These are phyloP conservation scores for Phytophthora agathidicida DNA, from an alignment of 352 stramenopile species.

Conservation along the genomic window DNA sequence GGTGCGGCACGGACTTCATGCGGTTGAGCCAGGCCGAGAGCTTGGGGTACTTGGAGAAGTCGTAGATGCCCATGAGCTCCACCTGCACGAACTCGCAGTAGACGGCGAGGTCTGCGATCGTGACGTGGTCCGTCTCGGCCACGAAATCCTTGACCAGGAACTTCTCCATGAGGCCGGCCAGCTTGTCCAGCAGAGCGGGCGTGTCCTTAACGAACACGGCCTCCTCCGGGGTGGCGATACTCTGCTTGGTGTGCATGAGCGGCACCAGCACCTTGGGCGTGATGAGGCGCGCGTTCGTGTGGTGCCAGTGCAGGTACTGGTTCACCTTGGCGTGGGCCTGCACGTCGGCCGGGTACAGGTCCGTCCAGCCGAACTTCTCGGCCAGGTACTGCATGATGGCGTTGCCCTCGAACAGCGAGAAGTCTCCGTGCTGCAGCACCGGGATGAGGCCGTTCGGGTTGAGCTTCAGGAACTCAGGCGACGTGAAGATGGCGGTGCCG, in stretches of 20 bases:
- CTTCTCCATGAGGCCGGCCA: constrained; percentile 51
- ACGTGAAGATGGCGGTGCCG: constrained; percentile 36
- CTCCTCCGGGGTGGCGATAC: constrained; percentile 32
- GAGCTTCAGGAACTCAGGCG: constrained; percentile 39
- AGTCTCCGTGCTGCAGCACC: constrained; percentile 46
- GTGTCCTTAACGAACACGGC: constrained; percentile 29
- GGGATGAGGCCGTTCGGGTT: constrained; percentile 51
- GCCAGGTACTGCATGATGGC: constrained; percentile 66
- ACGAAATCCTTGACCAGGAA: constrained; percentile 49
- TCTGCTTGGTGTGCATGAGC: constrained; percentile 39
- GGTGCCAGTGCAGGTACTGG: constrained; percentile 79
- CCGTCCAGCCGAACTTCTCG: constrained; percentile 53
- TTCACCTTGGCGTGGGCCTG: constrained; percentile 67
- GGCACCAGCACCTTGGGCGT: constrained; percentile 54
- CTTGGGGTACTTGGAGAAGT: constrained; percentile 56
- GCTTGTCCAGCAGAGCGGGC: constrained; percentile 35
- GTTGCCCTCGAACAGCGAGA: constrained; percentile 50
- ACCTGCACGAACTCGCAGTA: constrained; percentile 56
- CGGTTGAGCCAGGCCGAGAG: constrained; percentile 48
- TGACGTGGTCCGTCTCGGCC: constrained; percentile 36
- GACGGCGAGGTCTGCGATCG: constrained; percentile 39
- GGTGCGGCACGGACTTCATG: constrained; percentile 57
- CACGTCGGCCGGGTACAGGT: constrained; percentile 59
- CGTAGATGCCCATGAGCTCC: constrained; percentile 44
- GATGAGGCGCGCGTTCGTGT: constrained; percentile 59